Evolutionary conservation across 2,329 filamentous ascomycete species (phyloP).

Genomic region (Didymella pinodella): DNA sequence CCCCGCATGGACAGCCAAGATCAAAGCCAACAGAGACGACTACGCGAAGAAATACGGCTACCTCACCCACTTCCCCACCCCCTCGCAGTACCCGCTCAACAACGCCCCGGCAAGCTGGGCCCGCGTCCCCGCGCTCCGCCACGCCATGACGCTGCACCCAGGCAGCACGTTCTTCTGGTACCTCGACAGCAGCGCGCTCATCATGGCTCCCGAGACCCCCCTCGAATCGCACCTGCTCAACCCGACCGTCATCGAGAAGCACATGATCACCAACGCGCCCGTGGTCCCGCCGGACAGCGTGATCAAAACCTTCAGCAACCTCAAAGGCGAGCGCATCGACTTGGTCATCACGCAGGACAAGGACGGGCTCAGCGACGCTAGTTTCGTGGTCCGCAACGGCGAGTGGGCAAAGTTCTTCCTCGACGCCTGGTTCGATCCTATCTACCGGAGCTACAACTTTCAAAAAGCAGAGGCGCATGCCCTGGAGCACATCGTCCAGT

Average conservation of each 20-base stretch:
- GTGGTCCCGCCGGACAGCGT: constrained; percentile 96
- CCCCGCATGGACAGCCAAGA: constrained; percentile 71
- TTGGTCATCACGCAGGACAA: constrained; percentile 85
- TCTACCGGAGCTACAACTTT: constrained; percentile 95
- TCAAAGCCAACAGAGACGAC: constrained; percentile 81
- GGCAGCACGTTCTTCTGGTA: constrained; percentile 85
- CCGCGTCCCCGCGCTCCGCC: constrained; percentile 83
- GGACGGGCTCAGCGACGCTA: constrained; percentile 77
- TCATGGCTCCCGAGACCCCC: constrained; percentile 80
- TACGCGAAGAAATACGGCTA: constrained; percentile 93
- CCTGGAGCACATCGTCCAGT: constrained; percentile 69
- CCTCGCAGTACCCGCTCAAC: constrained; percentile 76
- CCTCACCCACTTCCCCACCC: constrained; percentile 79
- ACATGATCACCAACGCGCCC: constrained; percentile 85
- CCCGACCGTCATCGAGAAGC: constrained; percentile 69
- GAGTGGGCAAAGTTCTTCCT: constrained; percentile 94
- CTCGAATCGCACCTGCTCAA: constrained; percentile 77
- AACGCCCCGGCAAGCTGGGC: constrained; percentile 70
- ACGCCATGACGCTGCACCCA: constrained; percentile 83
- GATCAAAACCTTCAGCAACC: constrained; percentile 88
- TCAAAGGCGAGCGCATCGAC: constrained; percentile 80
- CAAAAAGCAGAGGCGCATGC: constrained; percentile 93
- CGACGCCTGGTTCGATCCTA: constrained; percentile 94
- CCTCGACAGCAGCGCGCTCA: constrained; percentile 82
- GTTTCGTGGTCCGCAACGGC: constrained; percentile 80